These are phyloP conservation scores for Apostasia shenzhenica DNA, from an alignment of 106 monocot genomes.

Conservation along the genomic window DNA sequence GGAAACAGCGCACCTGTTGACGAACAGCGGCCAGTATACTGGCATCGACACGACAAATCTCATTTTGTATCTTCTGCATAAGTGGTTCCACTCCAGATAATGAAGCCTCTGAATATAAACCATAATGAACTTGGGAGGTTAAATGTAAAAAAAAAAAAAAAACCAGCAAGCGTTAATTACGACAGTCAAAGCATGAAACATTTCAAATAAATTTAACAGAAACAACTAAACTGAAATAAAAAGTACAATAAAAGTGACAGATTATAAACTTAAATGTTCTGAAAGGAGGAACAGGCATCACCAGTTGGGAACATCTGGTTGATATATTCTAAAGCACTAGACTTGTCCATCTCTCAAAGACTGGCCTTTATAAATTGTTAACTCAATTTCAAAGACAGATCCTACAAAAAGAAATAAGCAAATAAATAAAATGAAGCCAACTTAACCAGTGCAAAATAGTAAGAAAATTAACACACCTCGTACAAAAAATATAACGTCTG, in stretches of 20 bases:
- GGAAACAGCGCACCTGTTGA: slow-evolving; percentile 61
- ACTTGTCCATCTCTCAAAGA: slow-evolving; percentile 62
- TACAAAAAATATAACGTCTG: too few relatives aligned
- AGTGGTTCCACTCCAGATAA: slow-evolving; percentile 95
- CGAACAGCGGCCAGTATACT: slow-evolving; percentile 87
- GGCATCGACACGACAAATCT: slow-evolving; percentile 92
- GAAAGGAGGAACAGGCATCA: background rate
- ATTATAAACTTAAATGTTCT: too few relatives aligned
- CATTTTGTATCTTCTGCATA: slow-evolving; percentile 98
- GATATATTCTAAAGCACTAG: slow-evolving; percentile 90
- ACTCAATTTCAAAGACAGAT: background rate
- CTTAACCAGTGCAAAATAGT: too few relatives aligned
- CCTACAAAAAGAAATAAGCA: background rate
- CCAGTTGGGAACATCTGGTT: slow-evolving; percentile 99
- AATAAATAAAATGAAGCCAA: background rate
- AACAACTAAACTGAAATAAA: too few relatives aligned
- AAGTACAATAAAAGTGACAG: too few relatives aligned
- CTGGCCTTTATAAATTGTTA: background rate
- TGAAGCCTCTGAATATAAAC: slow-evolving; percentile 70
- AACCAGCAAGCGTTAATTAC: background rate
- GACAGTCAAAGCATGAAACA: slow-evolving; percentile 1
- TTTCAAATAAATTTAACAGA: background rate
- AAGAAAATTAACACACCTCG: too few relatives aligned
- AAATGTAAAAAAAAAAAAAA: background rate
- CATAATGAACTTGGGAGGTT: background rate